Conservation (phyloP, 305 asterid genomes). For the Solanum hybrid region DNA sequence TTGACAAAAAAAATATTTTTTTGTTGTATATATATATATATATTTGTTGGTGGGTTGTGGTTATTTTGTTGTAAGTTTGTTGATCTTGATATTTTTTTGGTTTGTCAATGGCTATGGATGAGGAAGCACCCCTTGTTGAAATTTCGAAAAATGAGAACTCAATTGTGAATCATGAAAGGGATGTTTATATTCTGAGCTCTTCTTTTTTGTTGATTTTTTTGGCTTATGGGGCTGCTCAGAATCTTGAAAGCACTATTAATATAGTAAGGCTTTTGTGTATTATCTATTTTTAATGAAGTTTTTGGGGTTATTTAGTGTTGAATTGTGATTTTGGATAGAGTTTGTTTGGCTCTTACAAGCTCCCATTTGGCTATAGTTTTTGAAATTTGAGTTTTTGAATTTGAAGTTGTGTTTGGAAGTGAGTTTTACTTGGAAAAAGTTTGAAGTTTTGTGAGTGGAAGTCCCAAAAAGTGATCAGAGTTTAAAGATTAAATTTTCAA, state of each 20-base stretch:
- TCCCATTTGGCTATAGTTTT: not conserved
- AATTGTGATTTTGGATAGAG: not conserved
- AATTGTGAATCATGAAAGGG: slow-evolving; percentile 46
- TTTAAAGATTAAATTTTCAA: not conserved
- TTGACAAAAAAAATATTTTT: not conserved
- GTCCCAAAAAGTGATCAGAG: not conserved
- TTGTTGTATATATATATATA: not conserved
- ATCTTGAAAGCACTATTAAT: slow-evolving; percentile 85
- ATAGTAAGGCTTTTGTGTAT: slow-evolving; percentile 28
- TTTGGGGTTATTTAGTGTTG: not conserved
- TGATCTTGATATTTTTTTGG: not conserved
- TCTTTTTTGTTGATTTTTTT: slow-evolving; percentile 75
- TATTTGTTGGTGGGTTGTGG: slow-evolving; percentile 4
- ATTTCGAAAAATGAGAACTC: slow-evolving; percentile 10
- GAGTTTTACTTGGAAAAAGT: not conserved
- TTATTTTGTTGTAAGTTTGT: not conserved
- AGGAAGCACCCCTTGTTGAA: slow-evolving; percentile 49
- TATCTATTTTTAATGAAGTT: not conserved
- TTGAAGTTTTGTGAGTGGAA: not conserved
- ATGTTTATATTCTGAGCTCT: slow-evolving; percentile 62
- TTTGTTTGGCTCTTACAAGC: not conserved
- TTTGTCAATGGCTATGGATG: slow-evolving; percentile 56
- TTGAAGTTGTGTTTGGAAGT: not conserved
- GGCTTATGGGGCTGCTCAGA: slow-evolving; percentile 96
- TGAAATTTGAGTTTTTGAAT: not conserved